Base-by-base conservation (phyloP, 805 yeast species). In the Hanseniaspora nectarophila region DNA sequence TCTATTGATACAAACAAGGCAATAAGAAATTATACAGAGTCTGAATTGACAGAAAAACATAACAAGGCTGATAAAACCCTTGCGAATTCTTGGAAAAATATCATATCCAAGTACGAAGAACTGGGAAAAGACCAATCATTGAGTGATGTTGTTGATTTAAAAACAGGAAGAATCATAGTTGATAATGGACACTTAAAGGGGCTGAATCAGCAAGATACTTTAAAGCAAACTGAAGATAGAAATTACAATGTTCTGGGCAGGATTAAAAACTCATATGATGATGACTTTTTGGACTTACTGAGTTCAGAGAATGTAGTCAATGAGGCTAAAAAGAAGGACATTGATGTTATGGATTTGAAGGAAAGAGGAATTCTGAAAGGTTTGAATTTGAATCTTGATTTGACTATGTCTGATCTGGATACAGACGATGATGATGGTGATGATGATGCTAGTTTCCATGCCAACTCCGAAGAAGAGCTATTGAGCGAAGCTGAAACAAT, bases 101-200 rank as follows among this genome's bases (percentile, higher is more conserved):
- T 81, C 28, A 71, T 81, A 7, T 62, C 70, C 1, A 76, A 74
- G 59, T 79, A 80, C 59, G 50, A 46, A n/a, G 16, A 28, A 1
- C 5, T 45, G 13, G 72, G 76, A 45, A 72, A 72, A 47, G 73
- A 74, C 32, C 67, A 69, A 4, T 69, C 69, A 16, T 80, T 78
- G 50, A 81, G 84, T 35, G 88, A 81, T 61, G 70, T 79, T 23
- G 66, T 81, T n/a, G 88, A 85, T 61, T 59, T 85, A 21, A 60
- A 62, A 9, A 78, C 87, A 0, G 89, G 90, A 0, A 70, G 74
- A 53, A 74, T 85, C 1, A 63, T 80, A 1, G 74, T 69, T 31
- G 88, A 85, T 58, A 73, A 76, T 49, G 95, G 95, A 2, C 94
- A 85, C 63, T 58, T 85, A 21, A 65, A 74, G 53, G 74, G 80